Evolutionary conservation across 257 asterid genomes (phyloP).

Genomic region (Mitragyna speciosa): DNA sequence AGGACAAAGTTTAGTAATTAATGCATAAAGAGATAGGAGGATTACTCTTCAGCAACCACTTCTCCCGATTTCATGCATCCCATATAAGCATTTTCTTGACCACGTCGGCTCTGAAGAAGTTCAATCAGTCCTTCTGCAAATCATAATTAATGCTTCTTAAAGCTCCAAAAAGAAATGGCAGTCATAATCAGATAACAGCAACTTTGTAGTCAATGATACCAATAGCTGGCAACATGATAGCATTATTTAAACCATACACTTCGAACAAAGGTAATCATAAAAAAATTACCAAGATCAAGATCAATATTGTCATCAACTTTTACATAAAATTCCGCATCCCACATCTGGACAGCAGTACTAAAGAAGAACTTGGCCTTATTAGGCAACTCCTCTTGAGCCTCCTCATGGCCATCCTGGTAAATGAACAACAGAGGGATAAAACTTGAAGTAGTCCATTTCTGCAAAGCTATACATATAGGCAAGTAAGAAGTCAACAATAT

Average conservation of each 20-base stretch:
- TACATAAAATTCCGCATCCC: slow-evolving; percentile 92
- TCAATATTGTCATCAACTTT: slow-evolving; percentile 77
- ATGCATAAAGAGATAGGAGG: slow-evolving; percentile 21
- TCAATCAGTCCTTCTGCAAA: slow-evolving; percentile 66
- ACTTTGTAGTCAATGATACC: background rate
- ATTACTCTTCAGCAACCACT: slow-evolving; percentile 81
- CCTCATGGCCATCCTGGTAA: slow-evolving; percentile 78
- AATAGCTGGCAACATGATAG: background rate
- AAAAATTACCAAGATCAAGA: slow-evolving; percentile 64
- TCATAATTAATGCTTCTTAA: background rate
- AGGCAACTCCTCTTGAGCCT: slow-evolving; percentile 84
- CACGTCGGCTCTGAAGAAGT: slow-evolving; percentile 68
- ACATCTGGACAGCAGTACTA: slow-evolving; percentile 79
- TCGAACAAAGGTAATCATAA: background rate
- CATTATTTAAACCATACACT: background rate
- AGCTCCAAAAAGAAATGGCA: background rate
- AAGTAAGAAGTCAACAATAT: background rate
- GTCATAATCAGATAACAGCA: slow-evolving; percentile 6
- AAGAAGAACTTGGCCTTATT: slow-evolving; percentile 81
- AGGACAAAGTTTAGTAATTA: background rate
- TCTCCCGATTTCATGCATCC: slow-evolving; percentile 98
- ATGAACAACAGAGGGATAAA: slow-evolving; percentile 11
- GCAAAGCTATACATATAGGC: too few relatives aligned
- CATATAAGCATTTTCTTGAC: slow-evolving; percentile 70
- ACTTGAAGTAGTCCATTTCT: background rate